Base-by-base conservation (phyloP, 2,329 filamentous ascomycete species). In the Hypoxylon sp. region DNA sequence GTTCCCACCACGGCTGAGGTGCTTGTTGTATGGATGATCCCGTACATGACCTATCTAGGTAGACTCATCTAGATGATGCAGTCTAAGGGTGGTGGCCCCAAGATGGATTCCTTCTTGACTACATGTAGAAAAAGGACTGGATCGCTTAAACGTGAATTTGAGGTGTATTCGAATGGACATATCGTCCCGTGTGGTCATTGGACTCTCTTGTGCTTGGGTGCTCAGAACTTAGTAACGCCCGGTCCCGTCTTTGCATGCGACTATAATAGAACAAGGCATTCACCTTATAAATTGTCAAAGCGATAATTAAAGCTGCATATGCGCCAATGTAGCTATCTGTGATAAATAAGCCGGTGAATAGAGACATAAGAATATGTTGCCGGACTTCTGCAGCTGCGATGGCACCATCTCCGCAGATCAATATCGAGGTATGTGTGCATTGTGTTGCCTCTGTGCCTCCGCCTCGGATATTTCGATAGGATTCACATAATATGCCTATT, bases 241-340 rank as follows among this genome's bases (percentile, higher is more conserved):
- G 56, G 61, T 19, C 57, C 45, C 25, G 57, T 55, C 25, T 45
- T 53, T 43, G 43, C 52, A 54, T 55, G 43, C 48, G 19, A 61
- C 52, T 61, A 63, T 52, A 47, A 30, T 34, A 39, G 45, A 53
- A 30, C 29, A 52, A 41, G 39, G 55, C 25, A 56, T 16, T 51
- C 47, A 32, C n/a, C 23, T 39, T 14, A 48, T 41, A 50, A 56
- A 67, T 34, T 54, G 60, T 67, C 66, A 69, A 45, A 64, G 66
- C 66, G 60, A 69, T 34, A 67, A 61, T 61, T 52, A 48, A 59
- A 69, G 66, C 63, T 69, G 66, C 66, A 69, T 63, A 69, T 29
- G 63, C 43, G 47, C 46, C 51, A 37, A 21, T 46, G 34, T 30
- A 52, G 34, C 39, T 47, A 54, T 54, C 66, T 58, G 63, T 66